Evolutionary conservation across 306 rosid genomes (phyloP).

Genomic region (Sicyos baderoa): DNA sequence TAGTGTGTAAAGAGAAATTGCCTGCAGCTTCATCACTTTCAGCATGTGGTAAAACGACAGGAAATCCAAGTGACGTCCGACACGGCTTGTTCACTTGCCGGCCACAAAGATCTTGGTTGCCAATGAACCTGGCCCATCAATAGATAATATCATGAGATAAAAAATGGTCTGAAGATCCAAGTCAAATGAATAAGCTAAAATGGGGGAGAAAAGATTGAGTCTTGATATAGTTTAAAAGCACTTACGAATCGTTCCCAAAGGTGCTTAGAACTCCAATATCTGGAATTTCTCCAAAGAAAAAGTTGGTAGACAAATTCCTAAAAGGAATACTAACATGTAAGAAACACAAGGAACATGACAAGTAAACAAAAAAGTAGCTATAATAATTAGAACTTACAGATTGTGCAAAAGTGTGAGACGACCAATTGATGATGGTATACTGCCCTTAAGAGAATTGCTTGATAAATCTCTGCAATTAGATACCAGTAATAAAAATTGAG

Average conservation of each 20-base stretch:
- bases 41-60: slow-evolving; percentile 85
- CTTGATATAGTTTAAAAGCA: slow-evolving; percentile 4
- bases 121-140: slow-evolving; percentile 49
- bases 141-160: background rate
- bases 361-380: background rate
- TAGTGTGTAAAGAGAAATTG: slow-evolving; percentile 22
- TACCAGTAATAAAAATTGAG: slow-evolving; percentile 13
- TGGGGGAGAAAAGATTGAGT: no score
- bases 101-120: slow-evolving; percentile 87
- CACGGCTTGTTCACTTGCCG: slow-evolving; percentile 80
- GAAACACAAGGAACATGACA: background rate
- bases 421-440: slow-evolving; percentile 88
- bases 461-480: slow-evolving; percentile 60
- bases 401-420: slow-evolving; percentile 53
- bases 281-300: slow-evolving; percentile 88
- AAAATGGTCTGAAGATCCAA: background rate
- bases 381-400: slow-evolving; percentile 47
- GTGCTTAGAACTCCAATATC: slow-evolving; percentile 85
- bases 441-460: slow-evolving; percentile 76
- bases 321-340: slow-evolving; percentile 23
- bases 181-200: no score
- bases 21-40: slow-evolving; percentile 84
- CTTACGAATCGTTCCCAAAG: slow-evolving; percentile 70
- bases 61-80: slow-evolving; percentile 84
- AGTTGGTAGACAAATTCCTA: slow-evolving; percentile 93